These are phyloP conservation scores for Cladosporium austrohemisphaericum DNA, from an alignment of 2,329 filamentous ascomycete species.

Conservation along the genomic window DNA sequence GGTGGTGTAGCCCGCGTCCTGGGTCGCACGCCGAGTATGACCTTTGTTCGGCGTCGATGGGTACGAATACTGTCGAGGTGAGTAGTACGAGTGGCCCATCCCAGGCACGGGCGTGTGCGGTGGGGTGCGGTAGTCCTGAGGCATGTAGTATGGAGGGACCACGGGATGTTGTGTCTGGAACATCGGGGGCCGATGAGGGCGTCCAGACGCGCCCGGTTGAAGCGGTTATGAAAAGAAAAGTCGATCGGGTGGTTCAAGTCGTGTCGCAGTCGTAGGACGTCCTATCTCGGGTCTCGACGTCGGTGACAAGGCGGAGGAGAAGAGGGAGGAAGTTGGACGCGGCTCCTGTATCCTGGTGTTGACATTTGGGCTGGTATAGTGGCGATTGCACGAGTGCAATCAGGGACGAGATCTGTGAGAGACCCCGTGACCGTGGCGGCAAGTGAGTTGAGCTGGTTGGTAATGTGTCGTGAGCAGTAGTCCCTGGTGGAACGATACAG, in stretches of 20 bases:
- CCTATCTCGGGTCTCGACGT: constrained; percentile 14
- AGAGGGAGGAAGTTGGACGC: constrained; percentile 9
- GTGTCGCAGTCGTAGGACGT: background rate
- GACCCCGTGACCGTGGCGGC: constrained; percentile 9
- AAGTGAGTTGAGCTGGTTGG: constrained; percentile 8
- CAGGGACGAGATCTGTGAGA: constrained; percentile 11
- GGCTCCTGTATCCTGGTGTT: constrained; percentile 15
- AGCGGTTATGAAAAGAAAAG: background rate
- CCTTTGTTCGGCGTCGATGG: constrained; percentile 46
- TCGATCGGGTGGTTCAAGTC: background rate
- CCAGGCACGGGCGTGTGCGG: constrained; percentile 48
- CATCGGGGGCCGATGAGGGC: constrained; percentile 31
- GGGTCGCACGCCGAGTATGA: constrained; percentile 56
- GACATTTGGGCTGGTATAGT: constrained; percentile 14
- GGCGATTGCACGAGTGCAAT: constrained; percentile 12
- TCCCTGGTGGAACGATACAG: constrained; percentile 12
- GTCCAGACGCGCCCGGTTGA: constrained; percentile 32
- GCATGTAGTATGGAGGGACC: constrained; percentile 47
- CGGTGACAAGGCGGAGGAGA: constrained; percentile 15
- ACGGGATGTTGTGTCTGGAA: constrained; percentile 35
- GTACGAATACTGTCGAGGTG: constrained; percentile 49
- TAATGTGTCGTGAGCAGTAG: constrained; percentile 4
- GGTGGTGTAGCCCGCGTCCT: constrained; percentile 41
- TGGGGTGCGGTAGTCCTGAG: constrained; percentile 47
- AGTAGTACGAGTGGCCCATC: constrained; percentile 47